Evolutionary conservation across 2,329 filamentous ascomycete species (phyloP).

Genomic region (Periconia digitata): DNA sequence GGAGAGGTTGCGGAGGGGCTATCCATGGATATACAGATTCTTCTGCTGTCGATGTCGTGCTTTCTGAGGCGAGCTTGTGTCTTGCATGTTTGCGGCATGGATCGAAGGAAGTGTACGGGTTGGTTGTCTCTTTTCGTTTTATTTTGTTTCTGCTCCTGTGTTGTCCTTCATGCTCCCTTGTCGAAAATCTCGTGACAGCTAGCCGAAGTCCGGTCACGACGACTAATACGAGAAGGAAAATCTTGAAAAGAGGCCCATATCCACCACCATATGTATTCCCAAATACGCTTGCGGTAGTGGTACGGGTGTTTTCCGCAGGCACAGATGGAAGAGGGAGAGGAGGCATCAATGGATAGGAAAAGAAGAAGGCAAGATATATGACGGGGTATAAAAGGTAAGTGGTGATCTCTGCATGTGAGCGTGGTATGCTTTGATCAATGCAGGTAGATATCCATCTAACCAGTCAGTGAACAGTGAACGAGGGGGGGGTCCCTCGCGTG

Average conservation of each 20-base stretch:
- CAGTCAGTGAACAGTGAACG: slow-evolving; percentile 32
- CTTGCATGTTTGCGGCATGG: neutral
- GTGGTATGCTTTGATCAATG: slow-evolving; percentile 18
- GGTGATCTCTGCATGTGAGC: slow-evolving; percentile 26
- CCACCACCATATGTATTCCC: slow-evolving; percentile 7
- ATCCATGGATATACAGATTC: slow-evolving; percentile 37
- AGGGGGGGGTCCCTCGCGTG: slow-evolving; percentile 19
- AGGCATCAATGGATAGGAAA: slow-evolving; percentile 30
- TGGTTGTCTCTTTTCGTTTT: neutral
- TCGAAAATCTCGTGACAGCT: slow-evolving; percentile 10
- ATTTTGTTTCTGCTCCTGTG: slow-evolving; percentile 8
- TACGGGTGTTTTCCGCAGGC: slow-evolving; percentile 16
- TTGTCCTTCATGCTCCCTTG: slow-evolving; percentile 20
- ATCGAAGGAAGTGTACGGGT: neutral
- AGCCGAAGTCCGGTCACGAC: slow-evolving; percentile 20
- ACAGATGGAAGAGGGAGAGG: slow-evolving; percentile 26
- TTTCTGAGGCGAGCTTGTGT: slow-evolving; percentile 8
- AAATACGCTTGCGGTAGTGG: no score
- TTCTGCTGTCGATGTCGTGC: slow-evolving; percentile 11
- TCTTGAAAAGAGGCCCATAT: slow-evolving; percentile 13
- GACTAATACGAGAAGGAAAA: slow-evolving; percentile 20
- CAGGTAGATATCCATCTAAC: slow-evolving; percentile 30
- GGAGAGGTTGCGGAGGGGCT: slow-evolving; percentile 31
- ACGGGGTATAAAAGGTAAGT: slow-evolving; percentile 1
- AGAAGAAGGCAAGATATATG: slow-evolving; percentile 14